These are phyloP conservation scores for Diaporthe longicolla DNA, from an alignment of 2,329 filamentous ascomycete genomes.

Conservation along the genomic window DNA sequence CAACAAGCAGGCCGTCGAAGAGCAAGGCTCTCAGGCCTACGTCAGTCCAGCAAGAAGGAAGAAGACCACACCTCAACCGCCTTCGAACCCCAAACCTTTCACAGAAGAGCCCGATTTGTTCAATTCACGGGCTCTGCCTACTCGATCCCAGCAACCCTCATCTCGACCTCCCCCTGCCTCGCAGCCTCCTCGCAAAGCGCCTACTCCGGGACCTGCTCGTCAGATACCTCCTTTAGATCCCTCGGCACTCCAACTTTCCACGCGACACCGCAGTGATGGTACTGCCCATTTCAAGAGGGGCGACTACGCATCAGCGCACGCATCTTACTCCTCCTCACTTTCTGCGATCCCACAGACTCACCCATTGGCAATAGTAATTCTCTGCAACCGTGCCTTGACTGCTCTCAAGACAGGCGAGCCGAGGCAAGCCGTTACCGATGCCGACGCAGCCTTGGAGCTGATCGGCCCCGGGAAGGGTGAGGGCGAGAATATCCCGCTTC, in stretches of 20 bases:
- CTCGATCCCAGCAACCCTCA: constrained; percentile 57
- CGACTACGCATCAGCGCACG: constrained; percentile 89
- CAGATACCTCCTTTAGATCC: constrained; percentile 77
- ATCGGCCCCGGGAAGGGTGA: constrained; percentile 87
- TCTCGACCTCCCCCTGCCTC: constrained; percentile 61
- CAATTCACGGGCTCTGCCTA: constrained; percentile 56
- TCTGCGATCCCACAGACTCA: constrained; percentile 81
- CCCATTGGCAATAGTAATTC: constrained; percentile 87
- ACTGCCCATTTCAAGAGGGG: constrained; percentile 94
- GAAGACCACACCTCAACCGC: constrained; percentile 69
- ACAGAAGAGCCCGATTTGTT: constrained; percentile 74
- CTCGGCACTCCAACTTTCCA: constrained; percentile 80
- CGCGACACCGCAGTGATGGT: constrained; percentile 83
- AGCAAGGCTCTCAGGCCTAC: constrained; percentile 86
- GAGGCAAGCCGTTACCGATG: constrained; percentile 87
- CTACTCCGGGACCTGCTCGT: constrained; percentile 62
- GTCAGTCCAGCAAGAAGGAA: constrained; percentile 88
- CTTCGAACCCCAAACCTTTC: constrained; percentile 55
- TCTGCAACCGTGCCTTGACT: constrained; percentile 92
- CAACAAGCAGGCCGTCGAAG: constrained; percentile 80
- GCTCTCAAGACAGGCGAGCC: constrained; percentile 93
- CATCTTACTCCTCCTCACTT: constrained; percentile 84
- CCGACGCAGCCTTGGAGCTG: constrained; percentile 82
- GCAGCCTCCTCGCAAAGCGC: constrained; percentile 59
- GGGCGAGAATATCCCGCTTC: constrained; percentile 82